Evolutionary conservation across 2,329 filamentous ascomycete species (phyloP), one percentile per base, ranked within the genome.

Genomic region (Phoma sp.): DNA sequence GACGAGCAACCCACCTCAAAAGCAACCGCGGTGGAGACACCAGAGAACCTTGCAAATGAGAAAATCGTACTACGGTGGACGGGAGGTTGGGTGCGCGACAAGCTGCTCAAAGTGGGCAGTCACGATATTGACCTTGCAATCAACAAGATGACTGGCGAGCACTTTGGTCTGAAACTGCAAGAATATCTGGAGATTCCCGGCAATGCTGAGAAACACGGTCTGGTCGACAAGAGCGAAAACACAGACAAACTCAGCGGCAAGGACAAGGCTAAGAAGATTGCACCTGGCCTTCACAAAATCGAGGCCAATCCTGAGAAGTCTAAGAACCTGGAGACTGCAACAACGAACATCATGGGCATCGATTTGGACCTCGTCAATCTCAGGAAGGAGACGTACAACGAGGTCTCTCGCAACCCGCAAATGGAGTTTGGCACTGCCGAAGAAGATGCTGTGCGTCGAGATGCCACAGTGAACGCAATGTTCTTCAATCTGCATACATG

Each of bases 341-440:
- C 92, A 9, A 92, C 90, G 20, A 89, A 83, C 61, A 87, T 98
- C 53, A 87, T 96, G 67, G 92, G 90, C 1, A 82, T 96, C 42
- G 93, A 98, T 69, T 84, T 97, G 40, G 93, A 99, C 72, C 87
- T 99, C 69, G 95, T 99, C 65, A 99, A 98, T 72, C 80, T 98
- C 39, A 85, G 93, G 38, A 96, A 92, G 71, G 95, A 98, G 77
- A 93, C 89, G 0, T 98, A 98, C 66, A 84, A 87, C 1, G 88
- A 91, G n/a, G 87, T 95, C 55, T 96, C 91, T 68, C 86, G 95
- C 29, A 96, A 96, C 66, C 93, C 93, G 1, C 83, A 91, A 65
- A 90, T 98, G 83, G 92, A 96, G 72, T 97, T 97, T 74, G 95
- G 93, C 5, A 96, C 92, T 0, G 88, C 93, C 0, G 84, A 90